Evolutionary conservation across 2,329 filamentous ascomycete genomes (phyloP).

Genomic region (Cladophialophora yegresii): DNA sequence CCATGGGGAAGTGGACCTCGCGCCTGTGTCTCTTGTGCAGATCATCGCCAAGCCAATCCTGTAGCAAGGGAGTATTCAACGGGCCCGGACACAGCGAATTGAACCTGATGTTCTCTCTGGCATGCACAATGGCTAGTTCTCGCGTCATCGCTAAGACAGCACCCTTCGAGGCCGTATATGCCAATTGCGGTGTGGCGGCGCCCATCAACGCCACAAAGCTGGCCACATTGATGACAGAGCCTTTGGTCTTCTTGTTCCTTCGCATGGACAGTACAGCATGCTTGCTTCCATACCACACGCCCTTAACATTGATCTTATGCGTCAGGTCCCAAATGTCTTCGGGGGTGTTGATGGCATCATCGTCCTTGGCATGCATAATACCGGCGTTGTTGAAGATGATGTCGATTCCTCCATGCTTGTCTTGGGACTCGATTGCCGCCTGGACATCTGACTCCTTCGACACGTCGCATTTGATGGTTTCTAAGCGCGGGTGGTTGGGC

Average conservation of each 20-base stretch:
- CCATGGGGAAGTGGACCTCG: conserved; percentile 85
- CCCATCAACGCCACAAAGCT: conserved; percentile 37
- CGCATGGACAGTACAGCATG: conserved; percentile 82
- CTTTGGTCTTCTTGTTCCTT: conserved; percentile 74
- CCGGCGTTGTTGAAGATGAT: conserved; percentile 97
- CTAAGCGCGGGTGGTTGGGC: conserved; percentile 55
- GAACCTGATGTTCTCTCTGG: conserved; percentile 84
- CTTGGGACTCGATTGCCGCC: conserved; percentile 71
- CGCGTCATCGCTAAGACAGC: conserved; percentile 87
- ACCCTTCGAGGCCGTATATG: conserved; percentile 92
- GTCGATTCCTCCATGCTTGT: conserved; percentile 84
- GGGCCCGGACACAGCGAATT: conserved; percentile 89
- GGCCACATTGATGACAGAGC: conserved; percentile 49
- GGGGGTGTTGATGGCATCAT: conserved; percentile 77
- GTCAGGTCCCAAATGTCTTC: conserved; percentile 94
- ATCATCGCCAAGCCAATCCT: conserved; percentile 93
- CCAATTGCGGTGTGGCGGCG: conserved; percentile 44
- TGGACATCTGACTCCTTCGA: conserved; percentile 80
- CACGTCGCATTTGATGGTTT: conserved; percentile 69
- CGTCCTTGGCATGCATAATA: conserved; percentile 87
- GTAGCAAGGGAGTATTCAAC: conserved; percentile 85
- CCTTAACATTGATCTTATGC: conserved; percentile 94
- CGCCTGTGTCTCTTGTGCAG: conserved; percentile 75
- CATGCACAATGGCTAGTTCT: conserved; percentile 86
- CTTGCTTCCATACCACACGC: conserved; percentile 95